Evolutionary conservation across 2,329 filamentous ascomycete species (phyloP), one percentile per base, ranked within the genome.

Genomic region (Didymosphaeria variabile): DNA sequence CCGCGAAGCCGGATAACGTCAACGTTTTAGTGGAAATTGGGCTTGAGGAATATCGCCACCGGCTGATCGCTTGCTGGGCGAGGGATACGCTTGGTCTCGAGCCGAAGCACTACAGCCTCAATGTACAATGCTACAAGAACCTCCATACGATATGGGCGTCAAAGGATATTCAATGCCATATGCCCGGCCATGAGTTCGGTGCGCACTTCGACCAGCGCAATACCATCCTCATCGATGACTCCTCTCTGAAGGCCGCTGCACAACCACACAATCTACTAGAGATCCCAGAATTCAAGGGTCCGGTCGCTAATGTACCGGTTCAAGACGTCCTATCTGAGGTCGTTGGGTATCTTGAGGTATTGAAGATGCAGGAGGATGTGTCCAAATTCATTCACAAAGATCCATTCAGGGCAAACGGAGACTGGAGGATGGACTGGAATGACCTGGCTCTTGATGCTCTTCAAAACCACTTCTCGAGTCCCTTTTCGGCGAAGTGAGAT

Each of bases 171-270:
- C 82, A 84, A 65, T 67, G 69, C 5, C 74, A 74, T n/a, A 80
- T 83, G 52, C 81, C 82, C 0, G 40, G 68, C 1, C 67, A 76
- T n/a, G 74, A 72, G 36, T 75, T 71, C 15, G 75, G 68, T 0
- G 57, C 63, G 21, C 69, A 76, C 13, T 98, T 93, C 91, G 86
- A 89, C 69, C 93, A 97, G 79, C 85, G 85, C 54, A 97, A 98
- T 77, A 98, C 95, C 0, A 85, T 98, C 7, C 83, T 99, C 29
- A 88, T 98, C 42, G 95, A 99, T 69, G 95, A 98, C 79, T 92
- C 90, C 32, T 70, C 79, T 1, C 85, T 94, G 71, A 99, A 98
- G 82, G 94, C 90, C 0, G 84, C 87, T 29, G 90, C 86, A 58
- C 92, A 99, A 77, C 95, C 95, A 0, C 87, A 87, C 79, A 98